Conservation (phyloP, 148 eudicot species). For the Silene uniflora region DNA sequence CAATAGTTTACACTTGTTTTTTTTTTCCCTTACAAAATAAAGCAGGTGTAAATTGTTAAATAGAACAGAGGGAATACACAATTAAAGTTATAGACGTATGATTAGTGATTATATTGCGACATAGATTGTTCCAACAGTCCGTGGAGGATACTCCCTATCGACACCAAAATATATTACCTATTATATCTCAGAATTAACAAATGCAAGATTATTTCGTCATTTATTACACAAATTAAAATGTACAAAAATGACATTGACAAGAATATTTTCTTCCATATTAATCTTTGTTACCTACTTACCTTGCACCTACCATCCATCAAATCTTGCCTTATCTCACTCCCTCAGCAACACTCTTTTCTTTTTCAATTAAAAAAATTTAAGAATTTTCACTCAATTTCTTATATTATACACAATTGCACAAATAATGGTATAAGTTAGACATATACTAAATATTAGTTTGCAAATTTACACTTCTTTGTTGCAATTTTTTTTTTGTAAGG, state of each 20-base stretch:
- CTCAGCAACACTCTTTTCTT: conserved; percentile 7
- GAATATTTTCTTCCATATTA: not conserved
- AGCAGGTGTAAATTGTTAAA: no score
- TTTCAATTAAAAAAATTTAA: not conserved
- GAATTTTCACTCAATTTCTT: not conserved
- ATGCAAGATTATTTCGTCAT: not conserved
- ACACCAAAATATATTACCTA: no score
- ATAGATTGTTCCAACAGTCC: no score
- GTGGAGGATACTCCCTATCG: no score
- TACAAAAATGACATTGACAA: not conserved
- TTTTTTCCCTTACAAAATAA: no score
- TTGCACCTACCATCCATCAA: conserved; percentile 9
- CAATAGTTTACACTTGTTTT: no score
- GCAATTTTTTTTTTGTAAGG: not conserved
- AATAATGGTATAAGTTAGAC: not conserved
- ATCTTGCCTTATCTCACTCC: not conserved
- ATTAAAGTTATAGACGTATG: no score
- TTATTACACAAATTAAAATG: not conserved
- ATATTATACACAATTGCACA: not conserved
- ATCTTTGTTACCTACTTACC: not conserved
- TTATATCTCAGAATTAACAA: not conserved
- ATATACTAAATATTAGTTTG: not conserved
- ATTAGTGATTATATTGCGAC: no score
- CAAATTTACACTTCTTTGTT: not conserved
- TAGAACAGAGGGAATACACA: no score